These are phyloP conservation scores for Coelastrella sp. DNA, from an alignment of 139 green algal species.

Conservation along the genomic window DNA sequence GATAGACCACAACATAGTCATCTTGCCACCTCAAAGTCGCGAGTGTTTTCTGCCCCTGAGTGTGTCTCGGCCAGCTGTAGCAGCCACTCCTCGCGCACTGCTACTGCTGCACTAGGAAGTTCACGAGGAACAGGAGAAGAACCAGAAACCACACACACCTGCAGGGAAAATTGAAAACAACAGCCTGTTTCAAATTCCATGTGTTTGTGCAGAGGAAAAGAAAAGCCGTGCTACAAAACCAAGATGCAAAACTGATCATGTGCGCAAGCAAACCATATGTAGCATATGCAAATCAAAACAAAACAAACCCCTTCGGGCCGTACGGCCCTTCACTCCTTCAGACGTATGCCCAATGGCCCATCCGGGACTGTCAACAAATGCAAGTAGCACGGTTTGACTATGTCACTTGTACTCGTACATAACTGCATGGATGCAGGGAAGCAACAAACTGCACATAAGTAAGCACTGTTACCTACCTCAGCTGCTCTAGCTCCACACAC, in stretches of 20 bases:
- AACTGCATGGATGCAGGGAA: background rate
- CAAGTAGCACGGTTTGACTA: too few species aligned
- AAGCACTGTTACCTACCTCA: background rate
- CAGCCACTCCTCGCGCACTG: constrained; percentile 49
- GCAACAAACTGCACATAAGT: background rate
- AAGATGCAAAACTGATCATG: too few species aligned
- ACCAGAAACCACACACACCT: constrained; percentile 41
- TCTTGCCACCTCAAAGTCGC: background rate
- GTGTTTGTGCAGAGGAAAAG: background rate
- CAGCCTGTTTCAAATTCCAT: background rate
- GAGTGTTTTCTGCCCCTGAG: background rate
- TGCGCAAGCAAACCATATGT: too few species aligned
- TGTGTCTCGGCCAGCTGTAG: constrained; percentile 45
- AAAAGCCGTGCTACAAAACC: background rate
- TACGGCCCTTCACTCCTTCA: too few species aligned
- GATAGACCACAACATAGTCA: too few species aligned
- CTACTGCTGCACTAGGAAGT: constrained; percentile 16
- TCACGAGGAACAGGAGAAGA: constrained; percentile 11
- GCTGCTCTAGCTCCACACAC: constrained; percentile 27
- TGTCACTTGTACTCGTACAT: too few species aligned
- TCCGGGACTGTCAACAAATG: too few species aligned
- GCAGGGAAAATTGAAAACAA: background rate
- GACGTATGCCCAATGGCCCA: too few species aligned
- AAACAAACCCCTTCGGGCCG: too few species aligned
- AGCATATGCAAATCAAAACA: too few species aligned